A percentile compares a stretch with the other conserved stretches of the same genome.
Conservation (phyloP, 2,329 filamentous ascomycete species). For the Beauveria varroae region DNA sequence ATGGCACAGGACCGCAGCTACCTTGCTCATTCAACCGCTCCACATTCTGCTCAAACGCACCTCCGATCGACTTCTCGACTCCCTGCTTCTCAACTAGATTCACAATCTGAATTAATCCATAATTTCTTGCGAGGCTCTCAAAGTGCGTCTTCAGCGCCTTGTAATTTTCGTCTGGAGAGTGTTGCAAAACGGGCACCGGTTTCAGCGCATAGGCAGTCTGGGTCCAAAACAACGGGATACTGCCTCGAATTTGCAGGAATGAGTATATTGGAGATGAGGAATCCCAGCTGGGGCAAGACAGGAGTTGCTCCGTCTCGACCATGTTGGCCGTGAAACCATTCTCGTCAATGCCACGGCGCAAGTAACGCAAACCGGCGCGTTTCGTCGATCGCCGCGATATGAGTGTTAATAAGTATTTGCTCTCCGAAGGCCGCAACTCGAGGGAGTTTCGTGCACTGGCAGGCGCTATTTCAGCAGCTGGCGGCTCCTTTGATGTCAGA, state of each 20-base stretch:
- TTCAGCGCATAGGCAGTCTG: conserved; percentile 93
- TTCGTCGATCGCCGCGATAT: conserved; percentile 85
- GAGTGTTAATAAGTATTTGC: conserved; percentile 70
- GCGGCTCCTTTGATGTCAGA: conserved; percentile 24
- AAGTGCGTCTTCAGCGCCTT: conserved; percentile 77
- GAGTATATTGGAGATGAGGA: conserved; percentile 60
- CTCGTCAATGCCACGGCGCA: conserved; percentile 85
- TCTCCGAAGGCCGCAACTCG: conserved; percentile 41
- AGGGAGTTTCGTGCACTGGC: conserved; percentile 24
- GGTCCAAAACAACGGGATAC: conserved; percentile 91
- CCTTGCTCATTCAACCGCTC: conserved; percentile 57
- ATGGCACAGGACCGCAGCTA: conserved; percentile 39
- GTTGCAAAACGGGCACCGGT: conserved; percentile 73
- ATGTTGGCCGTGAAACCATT: conserved; percentile 81
- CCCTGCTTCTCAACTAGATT: conserved; percentile 86
- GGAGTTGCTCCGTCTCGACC: conserved; percentile 91
- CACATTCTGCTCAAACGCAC: conserved; percentile 65
- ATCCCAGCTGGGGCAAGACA: conserved; percentile 65
- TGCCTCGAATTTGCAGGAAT: conserved; percentile 81
- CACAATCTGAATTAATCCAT: conserved; percentile 70
- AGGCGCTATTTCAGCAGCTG: neutral
- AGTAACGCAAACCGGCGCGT: conserved; percentile 80
- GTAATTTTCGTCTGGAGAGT: conserved; percentile 72
- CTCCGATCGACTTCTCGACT: conserved; percentile 71
- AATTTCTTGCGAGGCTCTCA: conserved; percentile 56